Evolutionary conservation across 1,284 basidiomycete species (phyloP).

Genomic region (Ganoderma multipileum): DNA sequence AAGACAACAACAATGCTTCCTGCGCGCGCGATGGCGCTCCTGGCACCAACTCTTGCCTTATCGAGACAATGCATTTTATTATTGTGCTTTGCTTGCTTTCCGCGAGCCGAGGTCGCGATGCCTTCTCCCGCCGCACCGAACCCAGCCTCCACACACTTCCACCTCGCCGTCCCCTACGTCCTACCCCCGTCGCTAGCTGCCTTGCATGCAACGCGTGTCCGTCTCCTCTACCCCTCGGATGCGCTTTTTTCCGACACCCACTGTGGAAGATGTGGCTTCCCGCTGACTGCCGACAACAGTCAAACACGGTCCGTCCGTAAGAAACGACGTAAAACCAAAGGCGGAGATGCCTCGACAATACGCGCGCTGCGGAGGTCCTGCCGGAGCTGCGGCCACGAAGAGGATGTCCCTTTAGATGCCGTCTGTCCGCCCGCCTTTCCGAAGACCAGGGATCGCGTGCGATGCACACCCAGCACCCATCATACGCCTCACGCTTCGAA

Average conservation of each 20-base stretch:
- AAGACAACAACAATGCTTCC: conserved; percentile 30
- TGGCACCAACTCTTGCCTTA: conserved; percentile 28
- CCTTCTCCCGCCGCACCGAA: conserved; percentile 15
- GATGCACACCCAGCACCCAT: conserved; percentile 14
- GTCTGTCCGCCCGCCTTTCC: conserved; percentile 25
- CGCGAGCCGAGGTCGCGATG: conserved; percentile 20
- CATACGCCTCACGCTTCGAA: conserved; percentile 16
- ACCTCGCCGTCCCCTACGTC: conserved; percentile 51
- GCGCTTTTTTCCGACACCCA: conserved; percentile 39
- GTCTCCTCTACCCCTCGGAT: conserved; percentile 40
- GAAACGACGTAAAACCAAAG: conserved; percentile 14
- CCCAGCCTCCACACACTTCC: conserved; percentile 51
- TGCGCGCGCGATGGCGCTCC: conserved; percentile 19
- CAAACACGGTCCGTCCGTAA: conserved; percentile 34
- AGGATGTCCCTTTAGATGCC: conserved; percentile 31
- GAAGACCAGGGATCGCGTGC: conserved; percentile 26
- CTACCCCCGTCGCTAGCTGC: conserved; percentile 66
- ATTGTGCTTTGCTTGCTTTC: conserved; percentile 20
- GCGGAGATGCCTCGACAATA: conserved; percentile 3
- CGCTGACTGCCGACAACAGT: conserved; percentile 43
- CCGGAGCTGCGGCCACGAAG: conserved; percentile 32
- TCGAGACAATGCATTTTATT: conserved; percentile 30
- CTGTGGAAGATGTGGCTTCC: conserved; percentile 60
- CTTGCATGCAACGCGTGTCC: conserved; percentile 56
- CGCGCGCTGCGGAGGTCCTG: conserved; percentile 37